These are phyloP conservation scores for Astragalus glycyphyllos DNA, from an alignment of 306 rosid species.

Conservation along the genomic window DNA sequence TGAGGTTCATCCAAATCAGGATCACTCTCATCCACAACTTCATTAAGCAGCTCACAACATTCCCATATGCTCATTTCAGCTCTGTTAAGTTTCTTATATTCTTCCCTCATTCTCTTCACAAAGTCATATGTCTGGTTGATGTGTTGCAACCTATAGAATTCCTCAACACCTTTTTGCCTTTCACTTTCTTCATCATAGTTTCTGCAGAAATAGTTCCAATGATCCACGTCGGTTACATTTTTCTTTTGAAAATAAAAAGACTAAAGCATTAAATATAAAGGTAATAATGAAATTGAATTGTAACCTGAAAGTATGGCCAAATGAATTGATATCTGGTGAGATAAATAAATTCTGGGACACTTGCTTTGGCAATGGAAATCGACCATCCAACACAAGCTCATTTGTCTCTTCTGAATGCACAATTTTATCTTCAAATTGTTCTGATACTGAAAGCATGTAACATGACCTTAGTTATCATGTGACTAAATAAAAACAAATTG, in stretches of 20 bases:
- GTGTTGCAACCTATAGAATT: slow-evolving; percentile 49
- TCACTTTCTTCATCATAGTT: slow-evolving; percentile 45
- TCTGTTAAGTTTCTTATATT: slow-evolving; percentile 50
- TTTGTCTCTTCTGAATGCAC: slow-evolving; percentile 39
- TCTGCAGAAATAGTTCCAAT: too few species aligned
- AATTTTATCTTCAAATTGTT: slow-evolving; percentile 43
- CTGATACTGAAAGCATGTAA: slow-evolving; percentile 42
- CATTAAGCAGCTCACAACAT: slow-evolving; percentile 53
- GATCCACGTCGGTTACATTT: not conserved
- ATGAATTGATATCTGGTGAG: slow-evolving; percentile 70
- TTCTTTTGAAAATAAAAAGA: too few species aligned
- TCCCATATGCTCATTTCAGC: slow-evolving; percentile 58
- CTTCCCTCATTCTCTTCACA: slow-evolving; percentile 49
- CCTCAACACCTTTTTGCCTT: slow-evolving; percentile 49
- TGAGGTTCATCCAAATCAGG: slow-evolving; percentile 52
- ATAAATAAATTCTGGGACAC: too few species aligned
- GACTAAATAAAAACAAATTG: not conserved
- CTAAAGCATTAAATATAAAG: not conserved
- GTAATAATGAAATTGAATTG: not conserved
- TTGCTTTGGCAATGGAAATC: too few species aligned
- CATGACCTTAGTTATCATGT: not conserved
- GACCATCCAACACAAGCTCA: slow-evolving; percentile 63
- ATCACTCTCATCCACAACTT: too few species aligned
- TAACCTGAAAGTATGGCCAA: slow-evolving; percentile 78
- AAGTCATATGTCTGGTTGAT: slow-evolving; percentile 51